Conservation (phyloP, 495 filamentous ascomycete genomes). For the Penicillium mononematosum region DNA sequence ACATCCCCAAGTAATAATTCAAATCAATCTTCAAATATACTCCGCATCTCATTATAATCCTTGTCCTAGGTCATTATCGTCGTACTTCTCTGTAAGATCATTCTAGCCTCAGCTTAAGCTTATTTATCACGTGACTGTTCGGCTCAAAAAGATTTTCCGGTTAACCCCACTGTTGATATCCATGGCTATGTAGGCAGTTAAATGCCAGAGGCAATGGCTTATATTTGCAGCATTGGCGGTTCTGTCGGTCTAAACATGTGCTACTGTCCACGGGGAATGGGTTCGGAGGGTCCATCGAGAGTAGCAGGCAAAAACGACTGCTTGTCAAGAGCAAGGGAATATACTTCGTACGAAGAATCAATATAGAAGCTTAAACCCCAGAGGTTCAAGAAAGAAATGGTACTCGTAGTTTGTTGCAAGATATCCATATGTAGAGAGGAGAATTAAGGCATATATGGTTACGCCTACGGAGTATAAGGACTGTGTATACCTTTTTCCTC, state of each 20-base stretch:
- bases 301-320: no score
- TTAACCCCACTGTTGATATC: no score
- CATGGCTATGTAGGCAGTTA: no score
- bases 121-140: background rate
- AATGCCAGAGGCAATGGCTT: background rate
- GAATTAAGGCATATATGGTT: background rate
- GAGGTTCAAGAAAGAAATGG: background rate
- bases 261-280: background rate
- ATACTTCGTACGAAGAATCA: background rate
- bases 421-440: background rate
- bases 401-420: background rate
- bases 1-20: conserved; percentile 31
- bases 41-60: background rate
- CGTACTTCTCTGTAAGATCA: background rate
- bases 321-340: background rate
- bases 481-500: background rate
- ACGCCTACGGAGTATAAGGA: background rate
- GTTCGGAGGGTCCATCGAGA: background rate
- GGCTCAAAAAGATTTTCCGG: no score
- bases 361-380: background rate
- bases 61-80: background rate
- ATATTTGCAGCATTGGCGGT: background rate
- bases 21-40: background rate
- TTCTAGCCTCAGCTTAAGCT: background rate
- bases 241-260: background rate